phyloP scores from a whole-genome alignment of 129 eudicot species.

The Artemisia tridentata region DNA sequence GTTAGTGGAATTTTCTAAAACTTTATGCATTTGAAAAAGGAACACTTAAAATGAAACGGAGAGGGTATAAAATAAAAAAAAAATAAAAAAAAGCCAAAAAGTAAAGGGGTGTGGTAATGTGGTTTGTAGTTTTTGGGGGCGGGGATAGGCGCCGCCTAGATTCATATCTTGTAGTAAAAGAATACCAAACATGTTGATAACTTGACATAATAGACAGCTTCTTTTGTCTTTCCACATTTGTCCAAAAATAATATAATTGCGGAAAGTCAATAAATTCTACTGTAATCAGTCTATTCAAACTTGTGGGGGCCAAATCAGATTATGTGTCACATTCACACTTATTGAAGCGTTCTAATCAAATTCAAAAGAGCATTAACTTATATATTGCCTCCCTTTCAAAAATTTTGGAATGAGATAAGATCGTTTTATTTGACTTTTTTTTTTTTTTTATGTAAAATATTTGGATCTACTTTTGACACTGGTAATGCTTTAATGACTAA shows the following conservation, averaged over 20 bases:
- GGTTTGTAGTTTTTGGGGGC: too few relatives aligned
- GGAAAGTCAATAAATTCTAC: conserved; percentile 9
- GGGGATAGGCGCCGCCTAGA: too few relatives aligned
- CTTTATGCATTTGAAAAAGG: too few relatives aligned
- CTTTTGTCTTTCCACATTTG: background rate
- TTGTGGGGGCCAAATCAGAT: conserved; percentile 24
- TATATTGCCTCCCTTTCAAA: background rate
- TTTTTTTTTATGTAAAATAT: background rate
- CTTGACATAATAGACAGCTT: background rate
- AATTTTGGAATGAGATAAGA: background rate
- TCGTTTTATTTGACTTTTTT: conserved; percentile 1
- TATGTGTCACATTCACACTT: conserved; percentile 16
- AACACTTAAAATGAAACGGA: too few relatives aligned
- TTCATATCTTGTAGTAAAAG: background rate
- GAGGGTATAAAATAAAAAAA: too few relatives aligned
- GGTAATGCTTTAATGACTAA: background rate
- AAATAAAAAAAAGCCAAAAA: too few relatives aligned
- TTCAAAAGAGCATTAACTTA: background rate
- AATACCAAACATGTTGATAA: background rate
- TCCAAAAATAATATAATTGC: conserved; percentile 14
- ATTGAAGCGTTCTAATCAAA: conserved; percentile 1
- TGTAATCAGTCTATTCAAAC: conserved; percentile 18
- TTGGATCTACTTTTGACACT: background rate
- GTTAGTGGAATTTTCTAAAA: too few relatives aligned
- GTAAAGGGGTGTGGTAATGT: too few relatives aligned